These are phyloP conservation scores for Cryphonectria carpinicola DNA, from an alignment of 2,329 filamentous ascomycete genomes.

Conservation along the genomic window DNA sequence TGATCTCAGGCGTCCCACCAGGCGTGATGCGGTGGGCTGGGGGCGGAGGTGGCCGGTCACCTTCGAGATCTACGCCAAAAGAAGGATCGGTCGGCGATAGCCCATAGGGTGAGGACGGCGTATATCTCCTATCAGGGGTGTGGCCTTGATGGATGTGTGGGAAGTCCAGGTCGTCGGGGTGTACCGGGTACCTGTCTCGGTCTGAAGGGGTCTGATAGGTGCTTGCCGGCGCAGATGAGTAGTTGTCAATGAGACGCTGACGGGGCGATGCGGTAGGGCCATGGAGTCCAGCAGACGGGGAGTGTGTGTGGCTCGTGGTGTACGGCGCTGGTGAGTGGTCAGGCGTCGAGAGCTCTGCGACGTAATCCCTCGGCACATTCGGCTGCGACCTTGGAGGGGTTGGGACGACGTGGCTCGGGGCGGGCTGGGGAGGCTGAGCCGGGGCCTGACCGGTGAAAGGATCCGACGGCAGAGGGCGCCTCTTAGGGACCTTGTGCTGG, in stretches of 20 bases:
- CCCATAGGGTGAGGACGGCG: slow-evolving; percentile 37
- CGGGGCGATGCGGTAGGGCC: slow-evolving; percentile 43
- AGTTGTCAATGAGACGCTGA: slow-evolving; percentile 42
- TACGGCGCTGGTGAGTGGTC: slow-evolving; percentile 48
- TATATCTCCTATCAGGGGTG: slow-evolving; percentile 38
- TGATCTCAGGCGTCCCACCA: slow-evolving; percentile 32
- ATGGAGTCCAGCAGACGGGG: slow-evolving; percentile 57
- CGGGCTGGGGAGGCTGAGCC: slow-evolving; percentile 41
- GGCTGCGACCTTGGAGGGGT: slow-evolving; percentile 29
- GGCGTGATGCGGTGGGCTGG: slow-evolving; percentile 55
- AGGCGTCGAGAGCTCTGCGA: slow-evolving; percentile 38
- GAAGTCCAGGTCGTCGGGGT: slow-evolving; percentile 44
- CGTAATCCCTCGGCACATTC: slow-evolving; percentile 30
- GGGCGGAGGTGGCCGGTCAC: slow-evolving; percentile 58
- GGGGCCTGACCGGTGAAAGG: slow-evolving; percentile 64
- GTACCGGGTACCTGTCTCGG: slow-evolving; percentile 41
- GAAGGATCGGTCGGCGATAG: slow-evolving; percentile 39
- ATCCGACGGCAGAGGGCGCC: slow-evolving; percentile 81
- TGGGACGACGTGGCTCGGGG: slow-evolving; percentile 31
- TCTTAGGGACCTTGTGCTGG: slow-evolving; percentile 70
- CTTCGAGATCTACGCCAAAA: slow-evolving; percentile 37
- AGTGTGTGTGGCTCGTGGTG: slow-evolving; percentile 56
- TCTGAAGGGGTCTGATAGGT: slow-evolving; percentile 36
- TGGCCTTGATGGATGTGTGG: slow-evolving; percentile 42
- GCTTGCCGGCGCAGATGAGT: slow-evolving; percentile 39